Evolutionary conservation across 805 yeast species (phyloP).

Genomic region (Lipomyces yamanashiensis): DNA sequence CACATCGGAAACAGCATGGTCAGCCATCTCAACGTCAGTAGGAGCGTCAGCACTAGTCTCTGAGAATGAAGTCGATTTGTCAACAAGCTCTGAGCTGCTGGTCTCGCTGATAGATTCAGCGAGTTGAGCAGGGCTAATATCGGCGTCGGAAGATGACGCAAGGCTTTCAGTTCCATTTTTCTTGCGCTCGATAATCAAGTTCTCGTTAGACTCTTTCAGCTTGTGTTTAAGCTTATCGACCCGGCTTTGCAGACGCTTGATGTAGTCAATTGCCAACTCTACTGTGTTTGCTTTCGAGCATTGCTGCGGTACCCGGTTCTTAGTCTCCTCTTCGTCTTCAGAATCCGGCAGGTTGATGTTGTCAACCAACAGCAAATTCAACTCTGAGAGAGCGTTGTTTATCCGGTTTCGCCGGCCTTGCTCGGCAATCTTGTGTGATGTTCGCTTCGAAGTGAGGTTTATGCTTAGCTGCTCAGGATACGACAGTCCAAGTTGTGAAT

Average conservation of each 20-base stretch:
- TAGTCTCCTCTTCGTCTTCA: slow-evolving; percentile 51
- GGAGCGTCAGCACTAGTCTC: background rate
- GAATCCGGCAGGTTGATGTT: slow-evolving; percentile 29
- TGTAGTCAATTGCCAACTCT: slow-evolving; percentile 80
- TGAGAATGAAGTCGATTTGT: background rate
- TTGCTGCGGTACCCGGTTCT: slow-evolving; percentile 39
- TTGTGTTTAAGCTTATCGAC: slow-evolving; percentile 40
- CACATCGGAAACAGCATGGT: background rate
- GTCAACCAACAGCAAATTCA: slow-evolving; percentile 67
- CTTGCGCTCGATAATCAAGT: slow-evolving; percentile 10
- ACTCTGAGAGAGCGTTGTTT: slow-evolving; percentile 81
- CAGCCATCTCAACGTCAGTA: background rate
- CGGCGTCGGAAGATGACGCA: slow-evolving; percentile 10
- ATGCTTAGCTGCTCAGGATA: slow-evolving; percentile 50
- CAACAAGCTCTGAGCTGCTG: background rate
- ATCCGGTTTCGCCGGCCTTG: slow-evolving; percentile 94
- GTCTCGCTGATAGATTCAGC: background rate
- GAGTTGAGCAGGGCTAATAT: slow-evolving; percentile 3
- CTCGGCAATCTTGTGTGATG: slow-evolving; percentile 89
- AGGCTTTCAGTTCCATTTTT: slow-evolving; percentile 9
- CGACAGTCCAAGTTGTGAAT: slow-evolving; percentile 48
- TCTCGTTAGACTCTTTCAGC: slow-evolving; percentile 14
- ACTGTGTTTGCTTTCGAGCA: slow-evolving; percentile 90
- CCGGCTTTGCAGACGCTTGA: slow-evolving; percentile 53
- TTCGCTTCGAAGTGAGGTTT: slow-evolving; percentile 56